Percentiles rank a stretch among this genome's conserved stretches.
These are phyloP conservation scores for Phoma sp. DNA, from an alignment of 2,329 filamentous ascomycete species.

Conservation along the genomic window DNA sequence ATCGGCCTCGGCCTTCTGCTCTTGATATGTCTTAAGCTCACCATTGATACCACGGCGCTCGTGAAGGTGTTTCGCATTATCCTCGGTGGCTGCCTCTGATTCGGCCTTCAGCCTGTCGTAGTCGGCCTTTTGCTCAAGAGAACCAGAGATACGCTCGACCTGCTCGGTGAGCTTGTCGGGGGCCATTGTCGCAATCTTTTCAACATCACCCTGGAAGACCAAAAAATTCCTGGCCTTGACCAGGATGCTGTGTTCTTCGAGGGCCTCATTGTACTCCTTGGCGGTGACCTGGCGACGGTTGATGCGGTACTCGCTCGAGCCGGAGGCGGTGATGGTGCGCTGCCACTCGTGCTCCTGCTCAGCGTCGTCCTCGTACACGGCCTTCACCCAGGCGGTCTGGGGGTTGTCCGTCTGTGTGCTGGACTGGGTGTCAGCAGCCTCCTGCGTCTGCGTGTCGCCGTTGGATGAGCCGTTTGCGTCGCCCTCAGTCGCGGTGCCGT, in stretches of 20 bases:
- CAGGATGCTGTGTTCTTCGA: conserved; percentile 93
- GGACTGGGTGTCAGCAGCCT: conserved; percentile 59
- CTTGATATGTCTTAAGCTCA: conserved; percentile 96
- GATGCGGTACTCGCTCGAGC: conserved; percentile 94
- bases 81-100: conserved; percentile 84
- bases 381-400: conserved; percentile 98
- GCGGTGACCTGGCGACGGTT: conserved; percentile 89
- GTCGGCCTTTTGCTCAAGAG: conserved; percentile 89
- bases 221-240: conserved; percentile 98
- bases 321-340: conserved; percentile 85
- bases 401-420: conserved; percentile 76
- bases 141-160: conserved; percentile 97
- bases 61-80: conserved; percentile 86
- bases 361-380: conserved; percentile 96
- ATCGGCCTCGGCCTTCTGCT: conserved; percentile 95
- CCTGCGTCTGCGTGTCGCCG: conserved; percentile 59
- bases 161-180: conserved; percentile 90
- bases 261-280: conserved; percentile 88
- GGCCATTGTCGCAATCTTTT: conserved; percentile 93
- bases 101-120: conserved; percentile 91
- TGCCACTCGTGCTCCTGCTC: conserved; percentile 97
- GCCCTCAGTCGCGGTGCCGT: conserved; percentile 71
- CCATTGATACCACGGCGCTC: conserved; percentile 93
- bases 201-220: conserved; percentile 97
- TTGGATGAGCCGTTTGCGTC: conserved; percentile 49